Conservation (phyloP, 768 basidiomycete species). For the Auricularia sp. region DNA sequence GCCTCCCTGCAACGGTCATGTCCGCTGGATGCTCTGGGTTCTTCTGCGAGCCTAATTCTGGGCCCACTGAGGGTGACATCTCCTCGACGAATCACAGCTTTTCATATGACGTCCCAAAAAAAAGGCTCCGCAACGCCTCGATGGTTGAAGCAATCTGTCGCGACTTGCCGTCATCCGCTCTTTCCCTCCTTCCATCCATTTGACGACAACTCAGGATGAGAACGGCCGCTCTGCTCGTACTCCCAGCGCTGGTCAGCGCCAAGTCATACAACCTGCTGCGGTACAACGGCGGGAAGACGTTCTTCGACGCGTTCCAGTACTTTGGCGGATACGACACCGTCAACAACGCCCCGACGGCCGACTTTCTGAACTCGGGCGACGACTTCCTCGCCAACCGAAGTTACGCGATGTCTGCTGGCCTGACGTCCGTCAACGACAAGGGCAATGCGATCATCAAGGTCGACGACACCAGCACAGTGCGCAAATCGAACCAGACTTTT, state of each 20-base stretch:
- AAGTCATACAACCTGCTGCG: neutral
- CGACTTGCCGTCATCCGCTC: too few species aligned
- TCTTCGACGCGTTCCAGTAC: conserved; percentile 1
- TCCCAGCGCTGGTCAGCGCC: neutral
- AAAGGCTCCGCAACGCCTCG: too few species aligned
- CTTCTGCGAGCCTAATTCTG: too few species aligned
- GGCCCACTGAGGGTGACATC: too few species aligned
- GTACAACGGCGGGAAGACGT: neutral
- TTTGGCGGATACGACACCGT: neutral
- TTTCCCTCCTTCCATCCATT: too few species aligned
- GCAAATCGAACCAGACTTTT: too few species aligned
- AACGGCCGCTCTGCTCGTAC: neutral
- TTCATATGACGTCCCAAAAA: too few species aligned
- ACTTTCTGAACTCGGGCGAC: neutral
- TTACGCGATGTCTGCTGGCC: conserved; percentile 1
- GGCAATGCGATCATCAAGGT: conserved; percentile 16
- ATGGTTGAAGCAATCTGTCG: too few species aligned
- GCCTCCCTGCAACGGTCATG: too few species aligned
- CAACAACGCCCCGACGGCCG: neutral
- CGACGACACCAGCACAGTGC: conserved; percentile 13
- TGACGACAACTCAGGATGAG: neutral
- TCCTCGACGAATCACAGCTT: too few species aligned
- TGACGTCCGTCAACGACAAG: conserved; percentile 11
- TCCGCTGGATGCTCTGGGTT: too few species aligned
- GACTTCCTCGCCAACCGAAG: neutral